Conservation (phyloP, 2,329 filamentous ascomycete genomes). For the Exophiala viscosa region DNA sequence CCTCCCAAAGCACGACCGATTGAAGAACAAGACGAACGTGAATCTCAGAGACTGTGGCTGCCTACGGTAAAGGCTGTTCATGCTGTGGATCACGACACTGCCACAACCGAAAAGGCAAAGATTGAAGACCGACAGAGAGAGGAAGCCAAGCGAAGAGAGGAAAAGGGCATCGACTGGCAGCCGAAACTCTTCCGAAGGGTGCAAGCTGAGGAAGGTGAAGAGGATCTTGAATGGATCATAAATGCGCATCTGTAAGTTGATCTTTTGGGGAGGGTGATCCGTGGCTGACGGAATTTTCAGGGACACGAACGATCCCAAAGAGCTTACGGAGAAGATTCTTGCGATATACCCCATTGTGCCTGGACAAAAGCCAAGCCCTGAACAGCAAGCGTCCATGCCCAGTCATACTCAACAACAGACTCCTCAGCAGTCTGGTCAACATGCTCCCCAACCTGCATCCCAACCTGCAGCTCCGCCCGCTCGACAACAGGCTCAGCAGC, state of each 20-base stretch:
- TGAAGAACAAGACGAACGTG: slow-evolving; percentile 80
- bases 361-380: slow-evolving; percentile 61
- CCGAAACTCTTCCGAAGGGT: slow-evolving; percentile 80
- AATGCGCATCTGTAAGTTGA: slow-evolving; percentile 71
- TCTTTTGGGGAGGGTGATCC: neutral
- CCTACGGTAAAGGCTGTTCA: slow-evolving; percentile 78
- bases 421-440: too few relatives aligned
- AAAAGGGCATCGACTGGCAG: slow-evolving; percentile 80
- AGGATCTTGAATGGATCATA: slow-evolving; percentile 93
- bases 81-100: slow-evolving; percentile 77
- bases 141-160: slow-evolving; percentile 74
- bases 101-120: slow-evolving; percentile 93
- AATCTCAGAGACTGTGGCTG: slow-evolving; percentile 85
- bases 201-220: slow-evolving; percentile 74
- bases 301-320: slow-evolving; percentile 18
- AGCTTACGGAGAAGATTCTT: slow-evolving; percentile 66
- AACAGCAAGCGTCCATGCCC: slow-evolving; percentile 25
- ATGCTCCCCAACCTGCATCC: too few relatives aligned
- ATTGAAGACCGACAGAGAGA: slow-evolving; percentile 90
- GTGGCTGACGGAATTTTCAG: slow-evolving; percentile 10
- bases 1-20: slow-evolving; percentile 71
- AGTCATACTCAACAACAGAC: too few relatives aligned
- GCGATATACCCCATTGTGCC: slow-evolving; percentile 79
- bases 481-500: too few relatives aligned
- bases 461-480: too few relatives aligned